Base-by-base conservation (phyloP, 805 yeast species). In the Zygotorulaspora danielsina region DNA sequence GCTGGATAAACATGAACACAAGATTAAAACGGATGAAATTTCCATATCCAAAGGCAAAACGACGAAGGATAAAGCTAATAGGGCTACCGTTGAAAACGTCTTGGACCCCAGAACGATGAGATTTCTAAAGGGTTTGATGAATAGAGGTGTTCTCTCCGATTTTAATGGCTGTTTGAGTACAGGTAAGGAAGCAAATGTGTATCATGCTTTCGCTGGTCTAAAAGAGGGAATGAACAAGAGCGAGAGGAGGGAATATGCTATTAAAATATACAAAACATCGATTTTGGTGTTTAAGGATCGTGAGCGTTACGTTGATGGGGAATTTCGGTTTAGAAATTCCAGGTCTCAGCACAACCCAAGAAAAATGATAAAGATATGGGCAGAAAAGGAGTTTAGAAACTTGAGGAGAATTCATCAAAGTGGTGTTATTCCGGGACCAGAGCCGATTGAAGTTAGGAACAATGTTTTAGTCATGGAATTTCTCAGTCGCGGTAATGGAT, bases 141-240 rank as follows among this genome's bases (percentile, higher is more conserved):
- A 80, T 55, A 81, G 84, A 51, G 96, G 96, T 3, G 74, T 85
- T 5, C 77, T 93, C 22, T 78, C 93, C 2, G 78, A 84, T 50
- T 81, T 93, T 53, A 86, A 89, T 53, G 98, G 98, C 9, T 93
- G 97, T 60, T 72, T 93, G 34, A 80, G 93, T 53, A 93, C 98
- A 0, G 99, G 99, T 34, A 93, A 93, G 61, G 99, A 93, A 63
- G 98, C 98, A n/a, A 93, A 93, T 56, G 97, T 93, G 0, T 93
- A 93, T 59, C 90, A 85, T 57, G 96, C 95, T 2, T 55, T 61
- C 42, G 63, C 63, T n/a, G 65, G 65, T 6, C 42, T 47, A 9
- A 67, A 57, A 12, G 52, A 50, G 39, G 22, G 13, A 16, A 20
- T 21, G 19, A 19, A 13, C 8, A 29, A 12, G 6, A 36, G 6